Evolutionary conservation across 2,329 filamentous ascomycete genomes (phyloP).

Genomic region (Rutstroemia sydowiana): DNA sequence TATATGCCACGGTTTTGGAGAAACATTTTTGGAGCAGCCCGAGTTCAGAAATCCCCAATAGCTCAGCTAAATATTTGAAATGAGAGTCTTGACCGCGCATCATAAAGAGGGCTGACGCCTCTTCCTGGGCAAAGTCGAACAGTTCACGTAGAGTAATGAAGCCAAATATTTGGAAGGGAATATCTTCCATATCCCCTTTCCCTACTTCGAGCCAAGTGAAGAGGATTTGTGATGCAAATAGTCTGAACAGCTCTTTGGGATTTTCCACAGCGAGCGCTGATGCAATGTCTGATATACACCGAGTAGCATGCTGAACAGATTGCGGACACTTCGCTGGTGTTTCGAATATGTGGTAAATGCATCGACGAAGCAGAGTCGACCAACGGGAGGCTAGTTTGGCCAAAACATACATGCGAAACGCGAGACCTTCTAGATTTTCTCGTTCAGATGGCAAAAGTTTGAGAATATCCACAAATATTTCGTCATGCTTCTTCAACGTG

Average conservation of each 20-base stretch:
- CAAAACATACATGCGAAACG: slow-evolving; percentile 70
- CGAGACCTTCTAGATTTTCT: slow-evolving; percentile 72
- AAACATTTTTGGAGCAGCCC: slow-evolving; percentile 64
- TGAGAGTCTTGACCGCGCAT: slow-evolving; percentile 70
- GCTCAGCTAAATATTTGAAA: slow-evolving; percentile 50
- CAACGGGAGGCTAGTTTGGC: slow-evolving; percentile 72
- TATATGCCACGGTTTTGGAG: slow-evolving; percentile 73
- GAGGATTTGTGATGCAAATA: slow-evolving; percentile 83
- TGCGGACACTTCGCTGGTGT: slow-evolving; percentile 65
- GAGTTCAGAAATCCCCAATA: slow-evolving; percentile 45
- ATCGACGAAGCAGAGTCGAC: slow-evolving; percentile 78
- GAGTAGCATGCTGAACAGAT: slow-evolving; percentile 62
- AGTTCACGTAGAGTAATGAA: slow-evolving; percentile 65
- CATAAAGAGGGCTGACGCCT: slow-evolving; percentile 71
- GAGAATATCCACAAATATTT: slow-evolving; percentile 79
- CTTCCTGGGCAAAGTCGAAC: slow-evolving; percentile 62
- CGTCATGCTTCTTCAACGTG: slow-evolving; percentile 74
- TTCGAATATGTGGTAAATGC: slow-evolving; percentile 92
- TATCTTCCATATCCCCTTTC: slow-evolving; percentile 53
- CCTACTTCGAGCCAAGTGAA: slow-evolving; percentile 93
- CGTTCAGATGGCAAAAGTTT: slow-evolving; percentile 66
- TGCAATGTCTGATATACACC: slow-evolving; percentile 63
- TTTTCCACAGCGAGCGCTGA: slow-evolving; percentile 55
- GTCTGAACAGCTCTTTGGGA: slow-evolving; percentile 63
- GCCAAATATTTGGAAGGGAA: slow-evolving; percentile 81